Evolutionary conservation across 2,329 filamentous ascomycete genomes (phyloP).

Genomic region (Sporothrix phasma): DNA sequence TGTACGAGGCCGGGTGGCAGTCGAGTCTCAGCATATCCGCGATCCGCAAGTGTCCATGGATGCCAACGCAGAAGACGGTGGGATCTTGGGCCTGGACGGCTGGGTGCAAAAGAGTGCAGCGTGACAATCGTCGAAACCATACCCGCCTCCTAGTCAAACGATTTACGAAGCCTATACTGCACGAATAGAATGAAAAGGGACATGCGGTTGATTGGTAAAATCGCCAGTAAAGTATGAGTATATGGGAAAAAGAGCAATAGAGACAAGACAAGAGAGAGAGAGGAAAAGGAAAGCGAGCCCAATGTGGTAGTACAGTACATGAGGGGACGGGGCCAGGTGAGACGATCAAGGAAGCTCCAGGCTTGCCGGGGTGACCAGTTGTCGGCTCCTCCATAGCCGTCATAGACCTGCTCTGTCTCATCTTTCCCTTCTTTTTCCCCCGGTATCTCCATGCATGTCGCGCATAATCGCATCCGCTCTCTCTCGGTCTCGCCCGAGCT

Average conservation of each 20-base stretch:
- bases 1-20: conserved; percentile 70
- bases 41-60: conserved; percentile 65
- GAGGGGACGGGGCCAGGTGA: not conserved
- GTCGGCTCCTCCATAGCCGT: not conserved
- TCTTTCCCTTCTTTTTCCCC: not conserved
- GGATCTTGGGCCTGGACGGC: conserved; percentile 52
- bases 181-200: not conserved
- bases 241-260: conserved; percentile 9
- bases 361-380: not conserved
- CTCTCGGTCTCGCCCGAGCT: not conserved
- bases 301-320: conserved; percentile 9
- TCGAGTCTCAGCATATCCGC: conserved; percentile 51
- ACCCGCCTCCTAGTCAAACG: not conserved
- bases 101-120: conserved; percentile 28
- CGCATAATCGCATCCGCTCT: not conserved
- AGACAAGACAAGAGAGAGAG: not conserved
- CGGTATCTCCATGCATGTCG: not conserved
- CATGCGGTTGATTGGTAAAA: not conserved
- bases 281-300: not conserved
- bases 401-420: not conserved
- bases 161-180: not conserved
- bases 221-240: conserved; percentile 10
- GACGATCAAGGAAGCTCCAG: not conserved
- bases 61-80: conserved; percentile 46
- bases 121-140: not conserved